These are phyloP conservation scores for Colletotrichum sp. DNA, from an alignment of 2,329 filamentous ascomycete species.

Conservation along the genomic window DNA sequence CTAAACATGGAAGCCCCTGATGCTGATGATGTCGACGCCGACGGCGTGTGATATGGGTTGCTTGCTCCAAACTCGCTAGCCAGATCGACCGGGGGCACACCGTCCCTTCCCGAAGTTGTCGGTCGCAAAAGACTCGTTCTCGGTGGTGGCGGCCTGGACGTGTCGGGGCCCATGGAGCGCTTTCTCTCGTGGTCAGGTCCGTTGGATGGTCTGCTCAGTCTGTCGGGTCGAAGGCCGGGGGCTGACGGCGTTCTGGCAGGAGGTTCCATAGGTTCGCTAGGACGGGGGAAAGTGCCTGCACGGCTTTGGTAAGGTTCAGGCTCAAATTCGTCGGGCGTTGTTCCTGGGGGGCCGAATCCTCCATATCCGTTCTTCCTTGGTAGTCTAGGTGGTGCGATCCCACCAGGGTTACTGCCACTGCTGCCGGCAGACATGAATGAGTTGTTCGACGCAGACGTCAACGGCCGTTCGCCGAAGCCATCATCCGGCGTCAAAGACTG, in stretches of 20 bases:
- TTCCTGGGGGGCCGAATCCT: slow-evolving; percentile 57
- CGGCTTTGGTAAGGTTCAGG: slow-evolving; percentile 45
- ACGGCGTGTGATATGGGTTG: slow-evolving; percentile 69
- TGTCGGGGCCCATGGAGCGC: slow-evolving; percentile 53
- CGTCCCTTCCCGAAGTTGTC: slow-evolving; percentile 40
- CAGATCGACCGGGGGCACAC: slow-evolving; percentile 56
- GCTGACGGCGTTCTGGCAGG: slow-evolving; percentile 53
- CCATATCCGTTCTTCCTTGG: slow-evolving; percentile 61
- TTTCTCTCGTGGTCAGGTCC: slow-evolving; percentile 31
- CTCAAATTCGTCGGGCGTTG: slow-evolving; percentile 39
- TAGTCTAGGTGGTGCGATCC: slow-evolving; percentile 39
- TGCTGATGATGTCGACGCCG: slow-evolving; percentile 70
- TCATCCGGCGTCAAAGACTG: slow-evolving; percentile 23
- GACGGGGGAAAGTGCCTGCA: slow-evolving; percentile 59
- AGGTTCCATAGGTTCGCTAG: slow-evolving; percentile 38
- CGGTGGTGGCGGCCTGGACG: slow-evolving; percentile 57
- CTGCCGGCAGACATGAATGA: slow-evolving; percentile 19
- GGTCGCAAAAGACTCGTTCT: slow-evolving; percentile 53
- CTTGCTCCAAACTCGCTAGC: slow-evolving; percentile 64
- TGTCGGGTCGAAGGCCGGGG: slow-evolving; percentile 46
- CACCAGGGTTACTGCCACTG: slow-evolving; percentile 16
- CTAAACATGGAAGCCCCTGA: slow-evolving; percentile 69
- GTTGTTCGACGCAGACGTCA: slow-evolving; percentile 35
- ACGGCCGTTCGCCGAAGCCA: slow-evolving; percentile 28
- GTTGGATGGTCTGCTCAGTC: slow-evolving; percentile 31